Conservation (phyloP, 2,329 filamentous ascomycete genomes). For the Neonectria sp. region DNA sequence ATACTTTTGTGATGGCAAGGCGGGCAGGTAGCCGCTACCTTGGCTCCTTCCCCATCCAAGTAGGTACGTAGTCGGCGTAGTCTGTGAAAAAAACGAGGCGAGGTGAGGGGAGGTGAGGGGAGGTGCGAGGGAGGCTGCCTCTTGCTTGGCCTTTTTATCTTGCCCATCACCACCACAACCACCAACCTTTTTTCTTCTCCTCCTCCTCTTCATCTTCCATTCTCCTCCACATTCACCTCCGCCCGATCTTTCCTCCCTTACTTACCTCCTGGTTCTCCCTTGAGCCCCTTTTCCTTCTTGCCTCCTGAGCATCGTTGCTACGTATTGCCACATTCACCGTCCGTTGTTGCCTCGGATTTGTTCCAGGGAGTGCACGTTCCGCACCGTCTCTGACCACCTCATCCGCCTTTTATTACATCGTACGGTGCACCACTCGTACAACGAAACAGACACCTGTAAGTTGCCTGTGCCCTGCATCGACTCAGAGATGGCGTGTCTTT, state of each 20-base stretch:
- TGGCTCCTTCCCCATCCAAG: constrained; percentile 19
- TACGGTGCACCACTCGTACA: constrained; percentile 50
- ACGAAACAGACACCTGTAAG: constrained; percentile 45
- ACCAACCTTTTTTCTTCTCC: constrained; percentile 32
- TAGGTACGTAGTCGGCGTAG: constrained; percentile 26
- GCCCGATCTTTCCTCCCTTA: constrained; percentile 30
- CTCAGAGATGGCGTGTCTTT: constrained; percentile 34
- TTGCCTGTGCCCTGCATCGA: constrained; percentile 36
- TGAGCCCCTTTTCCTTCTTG: constrained; percentile 27
- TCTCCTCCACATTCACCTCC: constrained; percentile 24
- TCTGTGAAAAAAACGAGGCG: constrained; percentile 12
- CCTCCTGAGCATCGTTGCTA: constrained; percentile 27
- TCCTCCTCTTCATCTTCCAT: constrained; percentile 25
- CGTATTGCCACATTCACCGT: constrained; percentile 32
- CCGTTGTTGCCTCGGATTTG: constrained; percentile 39
- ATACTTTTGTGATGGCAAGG: constrained; percentile 25
- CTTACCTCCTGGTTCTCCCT: constrained; percentile 22
- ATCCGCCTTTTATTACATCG: constrained; percentile 46
- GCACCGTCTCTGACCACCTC: constrained; percentile 45
- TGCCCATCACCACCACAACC: constrained; percentile 39
- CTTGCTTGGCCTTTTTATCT: constrained; percentile 34
- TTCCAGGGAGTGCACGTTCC: constrained; percentile 48
- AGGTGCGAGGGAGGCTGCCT: constrained; percentile 26
- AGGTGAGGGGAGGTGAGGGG: constrained; percentile 11
- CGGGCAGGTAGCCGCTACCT: constrained; percentile 22